These are phyloP conservation scores for Osmozyma mogii DNA, from an alignment of 805 yeast species.

Conservation along the genomic window DNA sequence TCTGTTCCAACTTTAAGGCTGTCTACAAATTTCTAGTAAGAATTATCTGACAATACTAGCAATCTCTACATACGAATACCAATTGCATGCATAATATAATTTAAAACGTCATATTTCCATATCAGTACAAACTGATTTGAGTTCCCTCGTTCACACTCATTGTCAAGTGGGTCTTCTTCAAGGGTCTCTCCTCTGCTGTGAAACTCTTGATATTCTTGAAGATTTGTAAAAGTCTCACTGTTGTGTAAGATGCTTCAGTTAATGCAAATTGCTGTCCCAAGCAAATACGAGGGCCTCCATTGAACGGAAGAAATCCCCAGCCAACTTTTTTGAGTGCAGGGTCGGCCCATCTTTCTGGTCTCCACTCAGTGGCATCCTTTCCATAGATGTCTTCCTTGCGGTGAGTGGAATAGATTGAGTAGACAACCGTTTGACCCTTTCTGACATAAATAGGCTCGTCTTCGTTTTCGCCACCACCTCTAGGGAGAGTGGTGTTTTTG, in stretches of 20 bases:
- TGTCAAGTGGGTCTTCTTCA: slow-evolving; percentile 23
- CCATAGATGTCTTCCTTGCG: slow-evolving; percentile 8
- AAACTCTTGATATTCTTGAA: slow-evolving; percentile 6
- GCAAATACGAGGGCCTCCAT: slow-evolving; percentile 19
- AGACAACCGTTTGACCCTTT: slow-evolving; percentile 8
- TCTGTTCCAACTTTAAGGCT: no score
- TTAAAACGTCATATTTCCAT: slow-evolving; percentile 33
- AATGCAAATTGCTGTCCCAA: slow-evolving; percentile 19
- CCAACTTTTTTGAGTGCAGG: slow-evolving; percentile 11
- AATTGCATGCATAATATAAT: slow-evolving; percentile 39
- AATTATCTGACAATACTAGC: slow-evolving; percentile 32
- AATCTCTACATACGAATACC: slow-evolving; percentile 30
- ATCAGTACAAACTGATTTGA: slow-evolving; percentile 25
- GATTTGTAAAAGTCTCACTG: slow-evolving; percentile 13
- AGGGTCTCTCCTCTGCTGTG: no score
- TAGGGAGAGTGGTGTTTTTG: slow-evolving; percentile 40
- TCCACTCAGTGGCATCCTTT: slow-evolving; percentile 6
- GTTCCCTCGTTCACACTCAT: slow-evolving; percentile 18
- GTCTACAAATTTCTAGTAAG: slow-evolving; percentile 40
- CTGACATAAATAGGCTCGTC: slow-evolving; percentile 21
- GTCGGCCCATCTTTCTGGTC: slow-evolving; percentile 11
- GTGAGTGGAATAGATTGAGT: slow-evolving; percentile 8
- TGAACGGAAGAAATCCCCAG: slow-evolving; percentile 17
- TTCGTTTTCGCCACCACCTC: slow-evolving; percentile 41
- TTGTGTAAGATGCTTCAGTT: slow-evolving; percentile 15